phyloP scores from a whole-genome alignment of 2,329 filamentous ascomycete species.

The Didymella sp. region DNA sequence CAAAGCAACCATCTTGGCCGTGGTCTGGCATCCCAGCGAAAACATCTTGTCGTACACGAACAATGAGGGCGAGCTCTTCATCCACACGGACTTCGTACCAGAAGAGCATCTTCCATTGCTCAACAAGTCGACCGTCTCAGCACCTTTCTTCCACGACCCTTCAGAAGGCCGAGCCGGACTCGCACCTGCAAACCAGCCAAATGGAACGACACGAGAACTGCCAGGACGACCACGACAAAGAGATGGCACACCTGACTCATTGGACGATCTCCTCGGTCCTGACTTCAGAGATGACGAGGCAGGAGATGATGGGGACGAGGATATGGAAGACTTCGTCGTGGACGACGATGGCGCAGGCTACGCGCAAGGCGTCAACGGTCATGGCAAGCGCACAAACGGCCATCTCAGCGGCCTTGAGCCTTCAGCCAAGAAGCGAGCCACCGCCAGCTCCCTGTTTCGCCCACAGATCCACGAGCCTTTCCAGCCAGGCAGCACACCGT shows the following conservation, averaged over 20 bases:
- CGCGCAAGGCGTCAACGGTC: constrained; percentile 65
- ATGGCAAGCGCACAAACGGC: constrained; percentile 66
- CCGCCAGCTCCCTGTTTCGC: constrained; percentile 56
- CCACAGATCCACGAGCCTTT: constrained; percentile 83
- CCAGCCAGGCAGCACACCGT: constrained; percentile 93
- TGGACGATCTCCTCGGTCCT: constrained; percentile 79
- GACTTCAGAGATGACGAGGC: constrained; percentile 57
- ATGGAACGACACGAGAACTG: constrained; percentile 62
- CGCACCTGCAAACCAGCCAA: constrained; percentile 58
- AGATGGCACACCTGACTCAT: constrained; percentile 71
- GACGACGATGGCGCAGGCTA: constrained; percentile 97
- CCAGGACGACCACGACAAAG: constrained; percentile 60
- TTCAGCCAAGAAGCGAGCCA: constrained; percentile 60
- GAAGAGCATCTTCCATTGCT: constrained; percentile 58
- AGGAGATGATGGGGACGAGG: constrained; percentile 56
- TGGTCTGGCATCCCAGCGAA: constrained; percentile 88
- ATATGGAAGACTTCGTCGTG: constrained; percentile 82
- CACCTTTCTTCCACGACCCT: constrained; percentile 86
- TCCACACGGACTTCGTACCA: constrained; percentile 73
- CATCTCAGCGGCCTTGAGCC: constrained; percentile 54
- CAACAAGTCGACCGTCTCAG: constrained; percentile 68
- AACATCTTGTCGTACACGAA: constrained; percentile 93
- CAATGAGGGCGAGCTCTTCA: constrained; percentile 90
- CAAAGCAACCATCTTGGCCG: constrained; percentile 76
- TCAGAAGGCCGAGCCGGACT: constrained; percentile 73